Base-by-base conservation (phyloP, 2,329 filamentous ascomycete genomes). In the Venturia oleaginea region DNA sequence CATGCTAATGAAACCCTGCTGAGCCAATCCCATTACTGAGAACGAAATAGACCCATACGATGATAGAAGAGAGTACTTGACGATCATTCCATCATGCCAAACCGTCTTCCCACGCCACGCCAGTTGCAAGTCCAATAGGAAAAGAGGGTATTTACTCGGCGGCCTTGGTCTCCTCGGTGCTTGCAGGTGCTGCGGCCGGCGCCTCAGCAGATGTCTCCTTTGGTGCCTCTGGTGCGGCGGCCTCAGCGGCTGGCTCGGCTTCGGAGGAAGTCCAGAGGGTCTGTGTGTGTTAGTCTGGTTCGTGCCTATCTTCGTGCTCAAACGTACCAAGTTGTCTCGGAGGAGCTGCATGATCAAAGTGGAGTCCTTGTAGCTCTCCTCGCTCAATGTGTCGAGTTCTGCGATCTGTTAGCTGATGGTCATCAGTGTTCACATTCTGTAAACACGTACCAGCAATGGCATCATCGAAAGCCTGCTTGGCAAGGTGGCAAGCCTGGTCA, bases 181-280 rank as follows among this genome's bases (percentile, higher is more conserved):
- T 38, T 43, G 65, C 59, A 54, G 65, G 55, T 38, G 63, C 46
- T 15, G 46, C 46, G 11, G 46, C 51, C 24, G 86, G 80, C 71
- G 82, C 80, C 72, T 86, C 85, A 66, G 82, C 75, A 71, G 85
- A 77, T 66, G 83, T 78, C 66, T 80, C 76, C 71, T 84, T 76
- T 66, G 77, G 78, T 59, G 71, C 68, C 62, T 72, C 69, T 22
- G 69, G 67, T 59, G 71, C 68, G 54, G 70, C 63, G 69, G 27
- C 51, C 6, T 80, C 79, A 68, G 84, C 82, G 70, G 88, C 81
- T 73, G 90, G 86, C 84, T 97, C 94, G 69, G 92, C 91, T 86
- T 97, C 94, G 71, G 93, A 97, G 67, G 93, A 97, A 75, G 94
- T 97, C 94, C 94, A 97, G 79, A 97, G 92, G 70, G 94, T 97